Conservation (phyloP, 768 basidiomycete species). For the Termitomyces titanicus region DNA sequence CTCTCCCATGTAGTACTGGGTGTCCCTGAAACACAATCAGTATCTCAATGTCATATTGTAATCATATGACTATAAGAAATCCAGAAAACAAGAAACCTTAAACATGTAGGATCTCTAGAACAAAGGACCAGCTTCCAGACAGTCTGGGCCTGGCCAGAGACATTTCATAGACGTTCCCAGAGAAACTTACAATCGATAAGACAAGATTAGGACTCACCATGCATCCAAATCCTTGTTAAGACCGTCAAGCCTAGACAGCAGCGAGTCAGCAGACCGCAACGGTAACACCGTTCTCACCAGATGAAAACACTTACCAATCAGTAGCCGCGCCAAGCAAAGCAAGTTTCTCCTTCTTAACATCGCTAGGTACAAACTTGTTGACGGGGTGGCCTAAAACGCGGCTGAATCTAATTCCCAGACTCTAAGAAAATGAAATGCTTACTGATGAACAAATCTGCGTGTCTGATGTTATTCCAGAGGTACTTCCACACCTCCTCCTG, state of each 20-base stretch:
- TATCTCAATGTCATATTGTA: background rate
- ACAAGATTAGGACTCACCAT: slow-evolving; percentile 34
- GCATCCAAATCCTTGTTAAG: slow-evolving; percentile 83
- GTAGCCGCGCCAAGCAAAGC: slow-evolving; percentile 79
- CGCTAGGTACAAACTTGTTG: slow-evolving; percentile 87
- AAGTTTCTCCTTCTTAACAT: slow-evolving; percentile 70
- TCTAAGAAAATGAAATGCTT: slow-evolving; percentile 17
- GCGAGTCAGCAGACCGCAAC: background rate
- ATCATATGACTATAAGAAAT: background rate
- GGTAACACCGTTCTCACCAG: background rate
- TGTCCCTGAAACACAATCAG: slow-evolving; percentile 42
- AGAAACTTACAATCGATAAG: background rate
- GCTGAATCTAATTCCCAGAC: background rate
- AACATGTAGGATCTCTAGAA: background rate
- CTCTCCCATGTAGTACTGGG: slow-evolving; percentile 87
- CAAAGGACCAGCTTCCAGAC: background rate
- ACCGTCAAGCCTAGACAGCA: slow-evolving; percentile 70
- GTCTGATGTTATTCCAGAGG: slow-evolving; percentile 88
- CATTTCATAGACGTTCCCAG: background rate
- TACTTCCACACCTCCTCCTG: slow-evolving; percentile 95
- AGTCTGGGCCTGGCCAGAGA: background rate
- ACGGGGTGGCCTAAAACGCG: slow-evolving; percentile 69
- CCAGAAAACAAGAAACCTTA: background rate
- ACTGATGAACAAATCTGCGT: slow-evolving; percentile 90
- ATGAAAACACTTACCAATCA: slow-evolving; percentile 57